Conservation (phyloP, 352 stramenopile species). For the Pythium insidiosum region DNA sequence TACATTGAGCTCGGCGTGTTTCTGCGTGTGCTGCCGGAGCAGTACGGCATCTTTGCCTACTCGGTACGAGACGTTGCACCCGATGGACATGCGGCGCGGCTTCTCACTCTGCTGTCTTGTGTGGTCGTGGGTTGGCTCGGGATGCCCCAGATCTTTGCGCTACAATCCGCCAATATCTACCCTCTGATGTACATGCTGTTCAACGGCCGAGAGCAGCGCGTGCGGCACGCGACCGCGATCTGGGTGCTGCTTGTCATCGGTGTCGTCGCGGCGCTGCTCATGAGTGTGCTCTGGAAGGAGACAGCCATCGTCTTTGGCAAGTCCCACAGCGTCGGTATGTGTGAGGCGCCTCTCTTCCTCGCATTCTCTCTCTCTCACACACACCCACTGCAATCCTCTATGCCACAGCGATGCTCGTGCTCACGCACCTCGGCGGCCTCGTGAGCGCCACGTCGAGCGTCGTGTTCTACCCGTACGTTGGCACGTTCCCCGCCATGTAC, state of each 20-base stretch:
- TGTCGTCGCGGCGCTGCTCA: conserved; percentile 36
- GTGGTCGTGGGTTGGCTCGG: too few species aligned
- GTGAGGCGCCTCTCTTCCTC: background rate
- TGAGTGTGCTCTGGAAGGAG: conserved; percentile 44
- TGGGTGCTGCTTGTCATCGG: conserved; percentile 48
- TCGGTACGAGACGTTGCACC: conserved; percentile 18
- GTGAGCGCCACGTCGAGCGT: conserved; percentile 67
- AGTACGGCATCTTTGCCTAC: conserved; percentile 63
- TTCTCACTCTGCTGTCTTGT: background rate
- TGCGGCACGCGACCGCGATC: conserved; percentile 34
- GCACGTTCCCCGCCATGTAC: conserved; percentile 48
- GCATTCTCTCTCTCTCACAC: background rate
- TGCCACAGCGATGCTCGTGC: conserved; percentile 35
- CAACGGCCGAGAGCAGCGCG: conserved; percentile 30
- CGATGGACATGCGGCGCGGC: background rate
- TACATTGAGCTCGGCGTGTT: conserved; percentile 57
- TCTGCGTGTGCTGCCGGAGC: conserved; percentile 45
- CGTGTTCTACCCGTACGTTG: conserved; percentile 68
- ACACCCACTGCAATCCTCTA: background rate
- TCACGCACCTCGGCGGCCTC: conserved; percentile 57
- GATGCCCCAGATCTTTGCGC: conserved; percentile 36
- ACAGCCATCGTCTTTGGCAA: conserved; percentile 39
- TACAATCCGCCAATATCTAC: conserved; percentile 67
- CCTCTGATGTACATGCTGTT: conserved; percentile 62
- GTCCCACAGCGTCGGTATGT: conserved; percentile 39